Conservation (phyloP, 129 eudicot genomes). For the Artemisia argyi region DNA sequence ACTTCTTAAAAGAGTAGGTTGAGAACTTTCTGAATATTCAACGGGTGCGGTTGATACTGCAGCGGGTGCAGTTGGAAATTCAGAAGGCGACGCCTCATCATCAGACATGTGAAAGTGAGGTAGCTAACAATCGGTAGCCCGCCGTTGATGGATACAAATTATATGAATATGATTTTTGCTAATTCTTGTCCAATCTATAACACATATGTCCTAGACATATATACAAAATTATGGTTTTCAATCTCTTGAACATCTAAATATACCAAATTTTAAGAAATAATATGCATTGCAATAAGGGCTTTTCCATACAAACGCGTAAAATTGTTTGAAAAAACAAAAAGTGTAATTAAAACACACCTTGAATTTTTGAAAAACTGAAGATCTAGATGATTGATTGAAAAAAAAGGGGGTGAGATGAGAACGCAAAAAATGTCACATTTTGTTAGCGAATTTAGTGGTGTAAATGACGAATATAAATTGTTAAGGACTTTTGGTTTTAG, state of each 20-base stretch:
- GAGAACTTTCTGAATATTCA: constrained; percentile 12
- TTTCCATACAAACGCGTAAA: not conserved
- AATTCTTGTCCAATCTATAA: constrained; percentile 4
- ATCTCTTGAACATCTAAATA: not conserved
- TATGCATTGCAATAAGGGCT: constrained; percentile 5
- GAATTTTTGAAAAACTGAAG: constrained; percentile 23
- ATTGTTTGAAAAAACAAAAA: not conserved
- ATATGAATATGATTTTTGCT: not conserved
- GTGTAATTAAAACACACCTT: constrained; percentile 25
- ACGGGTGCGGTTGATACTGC: constrained; percentile 36
- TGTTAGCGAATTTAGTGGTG: constrained; percentile 19
- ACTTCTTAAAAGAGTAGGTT: constrained; percentile 21
- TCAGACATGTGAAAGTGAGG: constrained; percentile 47
- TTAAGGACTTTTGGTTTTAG: constrained; percentile 11
- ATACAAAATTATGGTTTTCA: not conserved
- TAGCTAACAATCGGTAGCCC: constrained; percentile 42
- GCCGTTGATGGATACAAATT: not conserved
- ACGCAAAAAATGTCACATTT: constrained; percentile 20
- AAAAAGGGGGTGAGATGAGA: constrained; percentile 20
- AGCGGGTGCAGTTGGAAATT: constrained; percentile 45
- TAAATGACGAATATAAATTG: not conserved
- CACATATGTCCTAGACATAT: constrained; percentile 15
- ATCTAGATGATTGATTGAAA: constrained; percentile 14
- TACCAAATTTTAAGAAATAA: not conserved
- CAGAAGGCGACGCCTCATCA: constrained; percentile 37